phyloP scores from a whole-genome alignment of 2,329 filamentous ascomycete species.

The Penicillium italicum region DNA sequence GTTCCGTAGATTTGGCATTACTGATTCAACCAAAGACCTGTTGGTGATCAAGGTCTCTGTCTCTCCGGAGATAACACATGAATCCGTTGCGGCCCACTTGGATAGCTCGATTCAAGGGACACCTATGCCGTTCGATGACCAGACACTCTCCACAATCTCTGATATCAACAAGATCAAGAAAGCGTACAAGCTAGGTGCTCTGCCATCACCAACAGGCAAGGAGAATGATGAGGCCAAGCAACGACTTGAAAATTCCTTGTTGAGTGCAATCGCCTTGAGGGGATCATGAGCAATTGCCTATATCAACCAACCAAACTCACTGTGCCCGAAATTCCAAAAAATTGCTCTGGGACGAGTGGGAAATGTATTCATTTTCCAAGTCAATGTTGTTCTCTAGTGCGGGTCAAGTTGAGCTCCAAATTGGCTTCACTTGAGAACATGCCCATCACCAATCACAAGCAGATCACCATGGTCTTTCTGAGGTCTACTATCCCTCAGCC shows the following conservation, averaged over 20 bases:
- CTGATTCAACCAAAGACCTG: conserved; percentile 66
- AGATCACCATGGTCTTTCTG: background rate
- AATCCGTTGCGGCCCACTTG: conserved; percentile 60
- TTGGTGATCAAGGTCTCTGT: conserved; percentile 75
- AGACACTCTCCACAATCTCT: conserved; percentile 54
- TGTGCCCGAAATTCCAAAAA: background rate
- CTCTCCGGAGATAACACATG: conserved; percentile 45
- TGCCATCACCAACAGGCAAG: conserved; percentile 42
- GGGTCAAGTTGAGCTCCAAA: background rate
- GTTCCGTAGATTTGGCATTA: conserved; percentile 83
- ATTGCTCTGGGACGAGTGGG: background rate
- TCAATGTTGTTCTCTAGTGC: background rate
- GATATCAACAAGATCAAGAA: conserved; percentile 72
- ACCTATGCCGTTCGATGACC: conserved; percentile 59
- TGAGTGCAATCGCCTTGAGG: conserved; percentile 75
- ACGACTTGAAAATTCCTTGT: conserved; percentile 61
- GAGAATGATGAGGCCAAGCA: conserved; percentile 23
- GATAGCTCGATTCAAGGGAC: conserved; percentile 59
- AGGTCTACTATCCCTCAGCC: background rate
- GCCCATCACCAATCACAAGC: background rate
- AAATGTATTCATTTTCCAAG: background rate
- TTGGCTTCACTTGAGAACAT: background rate
- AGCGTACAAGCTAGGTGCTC: conserved; percentile 75
- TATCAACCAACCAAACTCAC: background rate
- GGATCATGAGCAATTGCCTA: conserved; percentile 45